Conservation (phyloP, 2,329 filamentous ascomycete genomes). For the Colletotrichum kahawae region DNA sequence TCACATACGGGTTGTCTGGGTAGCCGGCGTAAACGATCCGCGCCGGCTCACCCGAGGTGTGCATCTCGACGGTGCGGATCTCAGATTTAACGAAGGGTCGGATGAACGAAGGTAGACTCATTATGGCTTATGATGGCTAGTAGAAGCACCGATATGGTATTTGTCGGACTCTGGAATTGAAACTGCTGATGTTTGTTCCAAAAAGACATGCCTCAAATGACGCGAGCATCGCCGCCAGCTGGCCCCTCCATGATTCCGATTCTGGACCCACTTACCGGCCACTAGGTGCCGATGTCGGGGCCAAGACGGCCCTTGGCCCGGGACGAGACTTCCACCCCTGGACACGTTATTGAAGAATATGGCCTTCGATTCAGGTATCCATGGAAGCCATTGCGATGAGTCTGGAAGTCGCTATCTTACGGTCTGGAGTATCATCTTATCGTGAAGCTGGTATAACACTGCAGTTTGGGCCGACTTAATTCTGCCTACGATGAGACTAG, state of each 20-base stretch:
- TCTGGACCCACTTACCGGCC: constrained; percentile 3
- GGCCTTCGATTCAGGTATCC: neutral
- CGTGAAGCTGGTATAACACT: neutral
- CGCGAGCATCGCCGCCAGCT: neutral
- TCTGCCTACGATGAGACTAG: neutral
- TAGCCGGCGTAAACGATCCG: constrained; percentile 48
- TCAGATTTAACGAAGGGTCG: neutral
- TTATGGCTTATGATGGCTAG: neutral
- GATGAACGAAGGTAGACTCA: constrained; percentile 6
- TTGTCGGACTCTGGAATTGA: too few relatives aligned
- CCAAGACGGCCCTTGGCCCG: neutral
- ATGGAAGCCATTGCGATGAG: neutral
- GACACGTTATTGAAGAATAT: neutral
- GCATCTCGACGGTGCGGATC: constrained; percentile 40
- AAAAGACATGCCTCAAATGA: neutral
- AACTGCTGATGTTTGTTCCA: neutral
- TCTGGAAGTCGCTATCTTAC: too few relatives aligned
- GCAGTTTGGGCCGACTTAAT: rapidly evolving
- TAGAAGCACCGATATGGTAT: neutral
- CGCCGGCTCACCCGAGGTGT: constrained; percentile 54
- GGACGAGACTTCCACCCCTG: neutral
- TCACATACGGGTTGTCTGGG: constrained; percentile 31
- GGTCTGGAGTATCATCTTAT: neutral
- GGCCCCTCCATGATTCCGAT: neutral
- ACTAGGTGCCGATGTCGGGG: neutral